These are phyloP conservation scores for Coemansia sp. DNA, from an alignment of 192 early-diverging fungal genomes.

Conservation along the genomic window DNA sequence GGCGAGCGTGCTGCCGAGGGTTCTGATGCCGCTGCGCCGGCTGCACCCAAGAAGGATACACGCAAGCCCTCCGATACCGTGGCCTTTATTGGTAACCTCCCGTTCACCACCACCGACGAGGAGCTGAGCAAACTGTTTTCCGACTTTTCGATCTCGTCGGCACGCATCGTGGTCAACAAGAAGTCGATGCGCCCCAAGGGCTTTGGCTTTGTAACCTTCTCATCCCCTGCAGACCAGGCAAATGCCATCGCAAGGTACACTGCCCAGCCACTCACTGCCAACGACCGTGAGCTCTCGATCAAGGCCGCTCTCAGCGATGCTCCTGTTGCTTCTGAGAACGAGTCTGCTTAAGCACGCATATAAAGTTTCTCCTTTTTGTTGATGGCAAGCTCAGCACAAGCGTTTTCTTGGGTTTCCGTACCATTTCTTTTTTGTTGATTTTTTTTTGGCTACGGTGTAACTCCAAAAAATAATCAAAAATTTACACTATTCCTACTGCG, in stretches of 20 bases:
- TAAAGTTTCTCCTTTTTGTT: too few species aligned
- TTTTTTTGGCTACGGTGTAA: background rate
- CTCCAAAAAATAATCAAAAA: too few species aligned
- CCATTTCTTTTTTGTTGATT: background rate
- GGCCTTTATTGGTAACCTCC: slow-evolving; percentile 79
- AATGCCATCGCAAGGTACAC: slow-evolving; percentile 35
- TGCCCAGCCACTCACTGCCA: slow-evolving; percentile 16
- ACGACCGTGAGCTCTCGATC: slow-evolving; percentile 41
- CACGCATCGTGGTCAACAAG: slow-evolving; percentile 71
- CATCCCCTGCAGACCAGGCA: slow-evolving; percentile 71
- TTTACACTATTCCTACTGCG: too few species aligned
- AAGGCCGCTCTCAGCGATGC: slow-evolving; percentile 49
- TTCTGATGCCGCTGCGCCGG: background rate
- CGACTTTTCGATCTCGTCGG: slow-evolving; percentile 66
- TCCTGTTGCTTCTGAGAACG: slow-evolving; percentile 14
- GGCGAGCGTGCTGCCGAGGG: slow-evolving; percentile 4
- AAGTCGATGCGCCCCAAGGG: slow-evolving; percentile 80
- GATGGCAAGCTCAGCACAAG: too few species aligned
- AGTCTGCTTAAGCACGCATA: background rate
- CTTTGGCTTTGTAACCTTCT: slow-evolving; percentile 92
- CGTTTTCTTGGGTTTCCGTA: too few species aligned
- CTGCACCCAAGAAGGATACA: background rate
- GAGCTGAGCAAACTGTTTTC: slow-evolving; percentile 73
- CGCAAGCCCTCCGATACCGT: slow-evolving; percentile 55
- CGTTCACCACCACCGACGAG: slow-evolving; percentile 69